These are phyloP conservation scores for Dipteronia dyeriana DNA, from an alignment of 345 rosid genomes.

Conservation along the genomic window DNA sequence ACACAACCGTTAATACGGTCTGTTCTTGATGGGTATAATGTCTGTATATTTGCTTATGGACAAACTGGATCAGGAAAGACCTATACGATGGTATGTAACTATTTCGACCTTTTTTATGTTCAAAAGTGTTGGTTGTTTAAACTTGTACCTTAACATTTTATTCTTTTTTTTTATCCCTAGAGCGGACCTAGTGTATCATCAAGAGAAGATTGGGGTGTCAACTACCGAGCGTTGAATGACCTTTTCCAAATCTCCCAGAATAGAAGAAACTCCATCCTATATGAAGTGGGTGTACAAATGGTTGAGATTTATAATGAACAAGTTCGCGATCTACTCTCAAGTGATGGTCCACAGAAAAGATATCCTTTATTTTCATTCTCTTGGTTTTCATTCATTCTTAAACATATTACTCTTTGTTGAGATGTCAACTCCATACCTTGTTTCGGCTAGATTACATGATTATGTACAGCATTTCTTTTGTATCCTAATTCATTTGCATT, in stretches of 20 bases:
- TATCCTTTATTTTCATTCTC: conserved; percentile 60
- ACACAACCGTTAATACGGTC: conserved; percentile 92
- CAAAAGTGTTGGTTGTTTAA: conserved; percentile 14
- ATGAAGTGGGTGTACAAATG: conserved; percentile 98
- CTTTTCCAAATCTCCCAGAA: conserved; percentile 81
- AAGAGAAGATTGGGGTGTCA: conserved; percentile 95
- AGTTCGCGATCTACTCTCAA: conserved; percentile 91
- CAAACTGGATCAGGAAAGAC: conserved; percentile 99
- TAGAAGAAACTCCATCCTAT: conserved; percentile 61
- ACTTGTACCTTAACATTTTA: conserved; percentile 15
- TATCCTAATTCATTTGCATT: neutral
- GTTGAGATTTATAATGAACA: conserved; percentile 98
- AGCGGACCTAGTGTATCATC: conserved; percentile 84
- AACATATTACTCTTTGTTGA: conserved; percentile 4
- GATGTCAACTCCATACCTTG: conserved; percentile 8
- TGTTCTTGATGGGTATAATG: conserved; percentile 93
- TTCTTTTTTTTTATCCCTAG: conserved; percentile 38
- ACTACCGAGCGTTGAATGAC: conserved; percentile 88
- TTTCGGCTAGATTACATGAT: neutral
- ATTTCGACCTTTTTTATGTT: conserved; percentile 8
- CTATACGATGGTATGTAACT: conserved; percentile 76
- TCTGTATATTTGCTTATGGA: conserved; percentile 98
- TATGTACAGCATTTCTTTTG: neutral
- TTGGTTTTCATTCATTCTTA: conserved; percentile 11
- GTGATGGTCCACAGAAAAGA: conserved; percentile 68